A percentile compares a stretch with the other conserved stretches of the same genome.
phyloP scores from a whole-genome alignment of 257 asterid genomes.

The Salvia miltiorrhiza region DNA sequence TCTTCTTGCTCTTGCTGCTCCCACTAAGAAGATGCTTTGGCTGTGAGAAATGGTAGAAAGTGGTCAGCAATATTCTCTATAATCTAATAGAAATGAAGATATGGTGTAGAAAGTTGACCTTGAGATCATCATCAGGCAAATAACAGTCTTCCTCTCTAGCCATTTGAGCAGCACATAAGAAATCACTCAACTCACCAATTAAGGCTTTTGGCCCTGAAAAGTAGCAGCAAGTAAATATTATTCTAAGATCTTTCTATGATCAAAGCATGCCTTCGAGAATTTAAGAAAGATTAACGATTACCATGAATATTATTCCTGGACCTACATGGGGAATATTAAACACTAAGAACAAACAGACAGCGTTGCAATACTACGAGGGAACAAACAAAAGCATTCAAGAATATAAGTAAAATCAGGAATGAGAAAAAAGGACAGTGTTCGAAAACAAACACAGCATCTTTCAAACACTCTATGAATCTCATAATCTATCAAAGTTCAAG shows the following conservation, averaged over 20 bases:
- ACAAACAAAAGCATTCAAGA: not conserved
- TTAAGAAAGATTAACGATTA: not conserved
- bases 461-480: not conserved
- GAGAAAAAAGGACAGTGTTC: not conserved
- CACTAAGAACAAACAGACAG: not conserved
- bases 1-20: slow-evolving; percentile 37
- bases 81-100: not conserved
- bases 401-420: not conserved
- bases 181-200: slow-evolving; percentile 51
- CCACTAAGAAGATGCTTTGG: slow-evolving; percentile 28
- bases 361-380: too few species aligned
- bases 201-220: slow-evolving; percentile 66
- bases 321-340: not conserved
- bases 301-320: not conserved
- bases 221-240: slow-evolving; percentile 19
- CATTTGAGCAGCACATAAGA: slow-evolving; percentile 74
- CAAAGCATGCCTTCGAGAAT: not conserved
- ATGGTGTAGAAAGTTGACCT: slow-evolving; percentile 40
- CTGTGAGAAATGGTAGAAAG: slow-evolving; percentile 28
- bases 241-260: not conserved
- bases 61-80: not conserved
- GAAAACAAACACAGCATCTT: not conserved
- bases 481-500: not conserved
- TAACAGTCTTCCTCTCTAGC: slow-evolving; percentile 56
- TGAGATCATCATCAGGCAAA: slow-evolving; percentile 45